These are phyloP conservation scores for Macrophomina pseudophaseolina DNA, from an alignment of 2,329 filamentous ascomycete species.

Conservation along the genomic window DNA sequence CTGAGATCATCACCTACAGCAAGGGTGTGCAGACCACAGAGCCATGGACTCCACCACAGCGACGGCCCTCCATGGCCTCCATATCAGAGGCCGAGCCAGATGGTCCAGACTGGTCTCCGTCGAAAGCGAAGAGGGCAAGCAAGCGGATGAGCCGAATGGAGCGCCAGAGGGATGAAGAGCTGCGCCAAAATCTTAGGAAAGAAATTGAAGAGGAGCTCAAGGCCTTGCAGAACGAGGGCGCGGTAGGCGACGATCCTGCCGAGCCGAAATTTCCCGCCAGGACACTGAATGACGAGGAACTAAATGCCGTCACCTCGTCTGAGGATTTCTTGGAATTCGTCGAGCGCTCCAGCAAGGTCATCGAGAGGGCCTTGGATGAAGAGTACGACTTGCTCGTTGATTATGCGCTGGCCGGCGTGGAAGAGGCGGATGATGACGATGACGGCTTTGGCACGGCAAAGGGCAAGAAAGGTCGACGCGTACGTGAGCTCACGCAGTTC, in stretches of 20 bases:
- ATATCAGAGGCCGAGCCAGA: constrained; percentile 60
- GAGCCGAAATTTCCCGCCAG: constrained; percentile 71
- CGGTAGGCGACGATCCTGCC: constrained; percentile 47
- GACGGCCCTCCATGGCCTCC: constrained; percentile 49
- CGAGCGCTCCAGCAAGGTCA: constrained; percentile 93
- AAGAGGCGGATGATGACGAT: constrained; percentile 83
- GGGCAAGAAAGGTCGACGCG: constrained; percentile 72
- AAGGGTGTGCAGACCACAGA: constrained; percentile 93
- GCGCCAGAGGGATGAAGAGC: constrained; percentile 83
- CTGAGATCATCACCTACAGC: constrained; percentile 92
- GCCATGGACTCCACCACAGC: constrained; percentile 65
- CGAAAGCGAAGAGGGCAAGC: constrained; percentile 59
- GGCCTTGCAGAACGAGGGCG: constrained; percentile 59
- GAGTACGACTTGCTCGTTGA: constrained; percentile 96
- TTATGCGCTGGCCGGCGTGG: constrained; percentile 79
- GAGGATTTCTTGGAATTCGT: constrained; percentile 95
- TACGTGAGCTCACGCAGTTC: constrained; percentile 90
- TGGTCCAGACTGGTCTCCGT: constrained; percentile 61
- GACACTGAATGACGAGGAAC: constrained; percentile 80
- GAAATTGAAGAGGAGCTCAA: constrained; percentile 94
- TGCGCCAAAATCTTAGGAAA: constrained; percentile 79
- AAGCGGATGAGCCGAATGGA: constrained; percentile 81
- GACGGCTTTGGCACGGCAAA: constrained; percentile 71
- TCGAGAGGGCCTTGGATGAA: constrained; percentile 86
- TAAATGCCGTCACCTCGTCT: constrained; percentile 87